These are phyloP conservation scores for Tuber indicum DNA, from an alignment of 495 filamentous ascomycete species.

Conservation along the genomic window DNA sequence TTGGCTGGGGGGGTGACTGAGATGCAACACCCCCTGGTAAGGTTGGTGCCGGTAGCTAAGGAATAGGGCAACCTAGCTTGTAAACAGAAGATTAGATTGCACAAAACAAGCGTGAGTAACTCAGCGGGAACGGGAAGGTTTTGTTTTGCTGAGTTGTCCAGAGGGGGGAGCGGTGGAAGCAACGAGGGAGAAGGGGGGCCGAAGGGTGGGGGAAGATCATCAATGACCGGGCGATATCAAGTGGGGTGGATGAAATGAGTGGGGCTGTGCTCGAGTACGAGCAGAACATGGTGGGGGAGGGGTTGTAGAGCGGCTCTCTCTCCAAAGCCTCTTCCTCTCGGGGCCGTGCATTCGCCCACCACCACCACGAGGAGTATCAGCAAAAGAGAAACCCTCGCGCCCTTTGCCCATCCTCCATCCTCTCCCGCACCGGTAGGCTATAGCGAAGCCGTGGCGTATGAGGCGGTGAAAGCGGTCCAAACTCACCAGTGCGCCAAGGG, in stretches of 20 bases:
- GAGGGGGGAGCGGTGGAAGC: slow-evolving; percentile 5
- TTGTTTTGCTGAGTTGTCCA: slow-evolving; percentile 3
- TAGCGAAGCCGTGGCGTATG: slow-evolving; percentile 13
- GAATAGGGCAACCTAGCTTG: background rate
- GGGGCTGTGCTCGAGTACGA: slow-evolving; percentile 10
- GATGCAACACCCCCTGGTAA: slow-evolving; percentile 5
- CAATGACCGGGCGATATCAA: slow-evolving; percentile 27
- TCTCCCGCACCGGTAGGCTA: background rate
- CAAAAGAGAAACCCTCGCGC: background rate
- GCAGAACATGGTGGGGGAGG: slow-evolving; percentile 21
- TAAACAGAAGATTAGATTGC: background rate
- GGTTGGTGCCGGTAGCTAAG: background rate
- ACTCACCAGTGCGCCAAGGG: slow-evolving; percentile 25
- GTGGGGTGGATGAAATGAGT: slow-evolving; percentile 19
- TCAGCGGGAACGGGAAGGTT: background rate
- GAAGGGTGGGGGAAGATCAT: slow-evolving; percentile 23
- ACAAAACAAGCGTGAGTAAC: background rate
- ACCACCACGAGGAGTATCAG: background rate
- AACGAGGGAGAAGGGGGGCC: slow-evolving; percentile 10
- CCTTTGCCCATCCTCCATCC: slow-evolving; percentile 1
- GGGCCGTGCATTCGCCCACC: background rate
- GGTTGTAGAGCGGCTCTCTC: slow-evolving; percentile 11
- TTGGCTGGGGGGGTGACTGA: slow-evolving; percentile 32
- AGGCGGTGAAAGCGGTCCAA: slow-evolving; percentile 1
- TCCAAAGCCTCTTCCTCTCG: background rate